Percentiles rank a stretch among this genome's conserved stretches.
Evolutionary conservation across 2,329 filamentous ascomycete genomes (phyloP).

Genomic region (Purpureocillium takamizusanense): DNA sequence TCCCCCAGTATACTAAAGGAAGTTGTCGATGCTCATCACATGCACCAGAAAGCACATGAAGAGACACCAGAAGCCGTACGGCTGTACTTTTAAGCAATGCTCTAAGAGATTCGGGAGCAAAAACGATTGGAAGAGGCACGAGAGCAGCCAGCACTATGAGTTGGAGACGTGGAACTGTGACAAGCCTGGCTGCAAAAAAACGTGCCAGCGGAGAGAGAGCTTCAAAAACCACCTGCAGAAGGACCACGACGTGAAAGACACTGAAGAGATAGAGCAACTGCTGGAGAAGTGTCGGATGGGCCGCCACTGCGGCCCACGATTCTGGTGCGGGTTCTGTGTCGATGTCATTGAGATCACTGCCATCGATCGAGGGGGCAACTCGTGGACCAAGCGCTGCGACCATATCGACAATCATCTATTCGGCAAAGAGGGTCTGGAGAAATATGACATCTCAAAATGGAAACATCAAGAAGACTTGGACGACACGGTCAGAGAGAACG

Average conservation of each 20-base stretch:
- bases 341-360: conserved; percentile 44
- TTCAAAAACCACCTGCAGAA: conserved; percentile 54
- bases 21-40: conserved; percentile 20
- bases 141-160: conserved; percentile 68
- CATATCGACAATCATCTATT: conserved; percentile 71
- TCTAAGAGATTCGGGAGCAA: conserved; percentile 77
- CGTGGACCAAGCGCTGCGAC: conserved; percentile 49
- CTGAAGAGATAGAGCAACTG: conserved; percentile 27
- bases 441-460: no score
- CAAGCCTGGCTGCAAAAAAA: conserved; percentile 42
- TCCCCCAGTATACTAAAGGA: background rate
- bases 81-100: conserved; percentile 67
- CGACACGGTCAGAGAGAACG: conserved; percentile 7
- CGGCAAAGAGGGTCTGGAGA: conserved; percentile 31
- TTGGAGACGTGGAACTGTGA: conserved; percentile 65
- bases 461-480: conserved; percentile 29
- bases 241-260: conserved; percentile 32
- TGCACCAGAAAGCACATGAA: conserved; percentile 71
- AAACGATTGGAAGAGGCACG: conserved; percentile 90
- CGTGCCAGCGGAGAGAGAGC: conserved; percentile 47
- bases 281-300: conserved; percentile 51
- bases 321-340: conserved; percentile 84
- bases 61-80: conserved; percentile 72
- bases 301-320: conserved; percentile 53
- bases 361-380: conserved; percentile 26